Evolutionary conservation across 2,329 filamentous ascomycete genomes (phyloP).

Genomic region (Verticillium tricorpus): DNA sequence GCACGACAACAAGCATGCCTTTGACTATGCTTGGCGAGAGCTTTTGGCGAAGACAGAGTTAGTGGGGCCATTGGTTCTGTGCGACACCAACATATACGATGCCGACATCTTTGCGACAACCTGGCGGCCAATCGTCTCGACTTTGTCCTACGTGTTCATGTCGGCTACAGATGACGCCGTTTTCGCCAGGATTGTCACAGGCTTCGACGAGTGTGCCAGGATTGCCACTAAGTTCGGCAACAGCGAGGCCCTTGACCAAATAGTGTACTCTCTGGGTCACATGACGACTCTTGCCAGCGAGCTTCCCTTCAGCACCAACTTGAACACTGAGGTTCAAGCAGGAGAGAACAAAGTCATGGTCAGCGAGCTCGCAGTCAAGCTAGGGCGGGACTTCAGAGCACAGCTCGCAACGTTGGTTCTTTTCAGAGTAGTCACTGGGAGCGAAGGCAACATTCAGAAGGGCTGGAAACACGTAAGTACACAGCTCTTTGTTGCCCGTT

Average conservation of each 20-base stretch:
- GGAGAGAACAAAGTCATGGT: conserved; percentile 96
- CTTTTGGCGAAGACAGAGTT: conserved; percentile 78
- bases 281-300: conserved; percentile 85
- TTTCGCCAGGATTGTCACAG: conserved; percentile 86
- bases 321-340: conserved; percentile 95
- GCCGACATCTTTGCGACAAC: conserved; percentile 96
- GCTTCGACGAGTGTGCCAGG: conserved; percentile 92
- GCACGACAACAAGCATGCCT: conserved; percentile 93
- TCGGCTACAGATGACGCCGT: conserved; percentile 95
- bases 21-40: conserved; percentile 97
- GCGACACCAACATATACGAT: conserved; percentile 91
- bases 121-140: conserved; percentile 92
- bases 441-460: conserved; percentile 69
- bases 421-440: conserved; percentile 85
- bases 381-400: conserved; percentile 88
- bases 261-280: conserved; percentile 82
- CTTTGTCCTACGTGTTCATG: conserved; percentile 97
- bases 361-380: conserved; percentile 92
- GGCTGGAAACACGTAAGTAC: conserved; percentile 72
- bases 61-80: conserved; percentile 68
- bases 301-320: conserved; percentile 69
- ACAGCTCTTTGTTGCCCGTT: neutral
- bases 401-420: conserved; percentile 93
- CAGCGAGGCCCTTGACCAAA: conserved; percentile 84
- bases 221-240: conserved; percentile 83